These are phyloP conservation scores for Glycine latifolia DNA, from an alignment of 306 rosid species.

Conservation along the genomic window DNA sequence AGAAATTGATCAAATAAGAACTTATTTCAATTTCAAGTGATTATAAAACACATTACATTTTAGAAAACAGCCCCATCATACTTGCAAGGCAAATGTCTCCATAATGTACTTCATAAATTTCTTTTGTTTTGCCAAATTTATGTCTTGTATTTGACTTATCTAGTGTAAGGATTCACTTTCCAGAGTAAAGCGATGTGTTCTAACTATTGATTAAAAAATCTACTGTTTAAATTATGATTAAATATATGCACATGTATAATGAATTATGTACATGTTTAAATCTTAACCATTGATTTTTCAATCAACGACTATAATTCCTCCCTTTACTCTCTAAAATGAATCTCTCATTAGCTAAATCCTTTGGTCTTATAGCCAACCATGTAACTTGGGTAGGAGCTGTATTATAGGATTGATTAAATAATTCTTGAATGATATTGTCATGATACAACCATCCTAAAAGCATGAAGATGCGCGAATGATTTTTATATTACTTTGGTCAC, in stretches of 20 bases:
- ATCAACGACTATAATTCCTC: not conserved
- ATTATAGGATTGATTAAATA: slow-evolving; percentile 1
- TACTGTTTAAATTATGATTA: not conserved
- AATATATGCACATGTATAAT: not conserved
- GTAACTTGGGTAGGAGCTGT: not conserved
- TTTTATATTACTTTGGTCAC: not conserved
- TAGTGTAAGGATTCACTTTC: not conserved
- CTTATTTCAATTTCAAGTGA: not conserved
- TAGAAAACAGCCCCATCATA: not conserved
- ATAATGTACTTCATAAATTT: not conserved
- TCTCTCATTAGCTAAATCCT: not conserved
- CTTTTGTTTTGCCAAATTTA: not conserved
- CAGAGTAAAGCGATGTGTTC: not conserved
- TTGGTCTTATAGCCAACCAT: slow-evolving; percentile 7
- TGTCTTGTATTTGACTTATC: not conserved
- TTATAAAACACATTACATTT: not conserved
- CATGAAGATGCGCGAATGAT: not conserved
- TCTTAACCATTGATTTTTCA: not conserved
- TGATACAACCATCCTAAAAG: not conserved
- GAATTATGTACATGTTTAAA: not conserved
- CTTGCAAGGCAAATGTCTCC: slow-evolving; percentile 13
- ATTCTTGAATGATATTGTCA: slow-evolving; percentile 1
- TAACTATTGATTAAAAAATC: not conserved
- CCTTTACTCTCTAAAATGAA: not conserved
- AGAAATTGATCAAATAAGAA: not conserved